Conservation (phyloP, 305 asterid species). For the Vinca major region DNA sequence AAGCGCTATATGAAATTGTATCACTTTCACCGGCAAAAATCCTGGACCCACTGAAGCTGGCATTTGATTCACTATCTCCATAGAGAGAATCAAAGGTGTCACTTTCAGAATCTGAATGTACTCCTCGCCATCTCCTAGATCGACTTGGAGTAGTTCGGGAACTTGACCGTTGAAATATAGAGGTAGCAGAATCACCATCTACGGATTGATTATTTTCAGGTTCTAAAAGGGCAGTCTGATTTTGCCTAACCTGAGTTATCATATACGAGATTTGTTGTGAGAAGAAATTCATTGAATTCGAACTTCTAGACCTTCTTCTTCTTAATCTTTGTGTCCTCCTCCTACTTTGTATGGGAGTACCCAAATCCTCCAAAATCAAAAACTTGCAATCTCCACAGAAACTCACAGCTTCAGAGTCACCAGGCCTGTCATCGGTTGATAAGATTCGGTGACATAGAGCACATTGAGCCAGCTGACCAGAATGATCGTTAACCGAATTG, state of each 20-base stretch:
- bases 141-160: slow-evolving; percentile 53
- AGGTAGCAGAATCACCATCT: slow-evolving; percentile 36
- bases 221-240: slow-evolving; percentile 28
- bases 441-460: slow-evolving; percentile 50
- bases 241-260: slow-evolving; percentile 45
- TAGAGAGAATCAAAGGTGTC: slow-evolving; percentile 65
- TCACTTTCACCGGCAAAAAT: slow-evolving; percentile 48
- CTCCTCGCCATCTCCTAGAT: slow-evolving; percentile 63
- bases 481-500: slow-evolving; percentile 18
- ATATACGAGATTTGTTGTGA: slow-evolving; percentile 51
- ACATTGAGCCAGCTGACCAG: slow-evolving; percentile 31
- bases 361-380: slow-evolving; percentile 59
- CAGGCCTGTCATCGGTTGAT: slow-evolving; percentile 31
- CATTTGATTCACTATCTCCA: slow-evolving; percentile 66
- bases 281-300: slow-evolving; percentile 52
- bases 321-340: slow-evolving; percentile 29
- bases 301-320: slow-evolving; percentile 41
- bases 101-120: slow-evolving; percentile 65
- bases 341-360: slow-evolving; percentile 34
- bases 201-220: slow-evolving; percentile 32
- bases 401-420: slow-evolving; percentile 35
- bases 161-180: slow-evolving; percentile 30
- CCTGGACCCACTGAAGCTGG: slow-evolving; percentile 58
- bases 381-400: slow-evolving; percentile 80
- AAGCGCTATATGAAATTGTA: slow-evolving; percentile 41